Base-by-base conservation (phyloP, 202 grass and related monocot genomes). In the Elaeis oleifera region DNA sequence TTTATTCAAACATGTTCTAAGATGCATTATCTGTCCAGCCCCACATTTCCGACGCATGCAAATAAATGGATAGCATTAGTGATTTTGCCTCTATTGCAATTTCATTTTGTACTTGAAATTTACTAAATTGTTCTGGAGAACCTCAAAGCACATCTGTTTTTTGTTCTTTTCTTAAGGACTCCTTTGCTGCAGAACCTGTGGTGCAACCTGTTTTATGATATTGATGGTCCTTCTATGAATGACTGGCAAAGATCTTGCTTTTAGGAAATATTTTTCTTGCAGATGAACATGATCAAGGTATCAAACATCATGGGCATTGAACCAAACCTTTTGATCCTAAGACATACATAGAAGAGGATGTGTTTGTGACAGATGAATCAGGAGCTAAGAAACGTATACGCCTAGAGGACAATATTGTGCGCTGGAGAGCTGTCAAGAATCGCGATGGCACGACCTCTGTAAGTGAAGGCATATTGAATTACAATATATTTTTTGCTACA, bases 271-370 rank as follows among this genome's bases (percentile, higher is more conserved):
- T 44, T 13, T 44, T 44, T 44, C 36, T 44, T 44, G 36, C 36
- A 44, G 36, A 44, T 44, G 36, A 44, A 44, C 36, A 44, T 44
- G 56, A 89, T 97, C 67, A 97, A 97, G 84, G 92, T 97, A 13
- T 97, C 92, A 56, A 97, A 97, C 69, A 97, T 97, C 60, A 91
- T 97, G 92, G 88, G 88, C 58, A 92, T 97, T 48, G 88, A 97
- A 61, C 75, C 84, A 55, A 97, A 72, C 77, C 87, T 32, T 97
- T 97, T 65, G 81, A 97, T 75, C 84, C 81, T 8, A 97, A 97
- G 71, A 92, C 92, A 32, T 91, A 85, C 50, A 87, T 85, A 23
- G 92, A 96, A 74, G 92, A 96, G 70, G 87, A 90, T 81, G 84
- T 70, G 70, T 96, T 85, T 25, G 71, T 96, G 50, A 89, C 84